Base-by-base conservation (phyloP, 2,329 filamentous ascomycete species). In the Eutypella sp. region DNA sequence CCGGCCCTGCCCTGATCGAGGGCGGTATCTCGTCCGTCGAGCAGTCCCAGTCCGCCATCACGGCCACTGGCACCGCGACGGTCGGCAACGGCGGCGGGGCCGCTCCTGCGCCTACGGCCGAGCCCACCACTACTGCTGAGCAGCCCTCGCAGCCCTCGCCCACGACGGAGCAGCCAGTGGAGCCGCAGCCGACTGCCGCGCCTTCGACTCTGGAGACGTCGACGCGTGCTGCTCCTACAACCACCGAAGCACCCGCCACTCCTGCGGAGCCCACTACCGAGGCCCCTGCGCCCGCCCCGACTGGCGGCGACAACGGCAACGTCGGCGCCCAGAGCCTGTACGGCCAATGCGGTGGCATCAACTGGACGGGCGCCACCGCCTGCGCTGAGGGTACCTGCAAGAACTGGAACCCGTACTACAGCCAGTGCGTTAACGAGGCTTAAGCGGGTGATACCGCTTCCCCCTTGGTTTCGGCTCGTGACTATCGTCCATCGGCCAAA, bases 291-390 rank as follows among this genome's bases (percentile, higher is more conserved):
- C 20, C 29, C 3, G 11, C 42, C 20, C 34, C 49, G 0, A 51
- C 50, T 1, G 46, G 47, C 6, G 45, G 47, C 10, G 46, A 40
- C 4, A 51, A 50, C 4, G 54, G 49, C 16, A 31, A 11, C 9
- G 45, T 48, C 23, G 38, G 45, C 13, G 57, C 45, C 13, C 51
- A 55, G 46, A 50, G 47, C 31, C 44, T 59, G 4, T 73, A 64
- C 48, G 65, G 61, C 3, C 71, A 73, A 59, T 75, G 72, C 53
- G 73, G 72, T 54, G 73, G 72, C 16, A 57, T 57, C 10, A 64
- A 62, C 42, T 73, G 58, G 54, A 66, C 56, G 2, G 73, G 72
- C 16, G 40, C 67, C 5, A 69, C 63, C 4, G 44, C 49, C 11
- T 75, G 72, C 44, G 64, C 60, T 5, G 47, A 59, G 23, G 71